Base-by-base conservation (phyloP, 805 yeast genomes). In the Blastobotrys parvus region DNA sequence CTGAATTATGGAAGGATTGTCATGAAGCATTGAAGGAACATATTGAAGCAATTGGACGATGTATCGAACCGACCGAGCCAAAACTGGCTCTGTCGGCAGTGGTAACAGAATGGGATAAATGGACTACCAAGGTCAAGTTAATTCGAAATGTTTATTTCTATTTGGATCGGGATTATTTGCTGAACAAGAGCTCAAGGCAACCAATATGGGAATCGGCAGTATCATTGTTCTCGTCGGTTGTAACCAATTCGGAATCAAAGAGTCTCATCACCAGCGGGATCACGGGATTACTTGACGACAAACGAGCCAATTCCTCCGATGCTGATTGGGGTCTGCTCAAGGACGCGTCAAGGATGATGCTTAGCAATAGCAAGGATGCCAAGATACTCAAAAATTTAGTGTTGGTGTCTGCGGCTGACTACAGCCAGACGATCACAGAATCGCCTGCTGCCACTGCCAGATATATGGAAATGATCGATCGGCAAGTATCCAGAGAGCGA, bases 81-180 rank as follows among this genome's bases (percentile, higher is more conserved):
- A 7, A 8, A 7, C 7, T 8, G 29, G 29, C 29, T 25, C 29
- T 8, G 29, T 25, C 29, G 29, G 29, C 11, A n/a, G n/a, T n/a
- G n/a, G n/a, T n/a, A n/a, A n/a, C n/a, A n/a, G 45, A 16, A 44
- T 55, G 54, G 57, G 40, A 32, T 42, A 32, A 18, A 20, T 45
- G 46, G 54, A 42, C 39, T 3, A n/a, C 8, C 16, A 50, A 55
- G 45, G 38, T 57, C 11, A 42, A 41, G 16, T 34, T 47, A 23
- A 46, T 58, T 17, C 41, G 50, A 20, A 53, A 57, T 42, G 55
- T 59, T 23, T 57, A 57, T 34, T 55, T 53, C 30, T 60, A 56
- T 35, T 47, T 59, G 30, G 63, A 59, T 41, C 48, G 62, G 15
- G 46, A 52, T 13, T 60, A 53, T 43, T 43, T 59, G 27, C 41